These are phyloP conservation scores for Neofusicoccum parvum DNA, from an alignment of 2,329 filamentous ascomycete species.

Conservation along the genomic window DNA sequence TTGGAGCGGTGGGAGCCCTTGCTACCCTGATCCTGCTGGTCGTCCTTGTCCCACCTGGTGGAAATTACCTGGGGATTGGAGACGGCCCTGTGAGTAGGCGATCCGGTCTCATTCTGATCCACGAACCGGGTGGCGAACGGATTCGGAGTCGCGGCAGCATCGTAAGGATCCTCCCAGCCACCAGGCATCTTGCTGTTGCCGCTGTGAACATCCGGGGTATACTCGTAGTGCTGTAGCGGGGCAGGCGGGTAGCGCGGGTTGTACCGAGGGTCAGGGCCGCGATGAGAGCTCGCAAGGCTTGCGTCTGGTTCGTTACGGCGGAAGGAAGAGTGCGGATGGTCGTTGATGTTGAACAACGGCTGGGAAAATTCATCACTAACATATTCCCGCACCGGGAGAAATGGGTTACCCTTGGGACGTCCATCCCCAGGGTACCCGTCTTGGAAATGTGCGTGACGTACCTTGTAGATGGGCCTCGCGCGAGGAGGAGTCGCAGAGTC, in stretches of 20 bases:
- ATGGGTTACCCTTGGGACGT: not conserved
- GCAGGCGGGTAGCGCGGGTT: not conserved
- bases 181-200: constrained; percentile 2
- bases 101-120: too few relatives aligned
- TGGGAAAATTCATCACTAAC: not conserved
- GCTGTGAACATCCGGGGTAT: not conserved
- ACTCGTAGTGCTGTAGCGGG: not conserved
- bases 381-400: not conserved
- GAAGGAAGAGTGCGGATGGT: not conserved
- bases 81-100: too few relatives aligned
- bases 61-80: not conserved
- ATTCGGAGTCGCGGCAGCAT: not conserved
- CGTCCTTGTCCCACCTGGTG: not conserved
- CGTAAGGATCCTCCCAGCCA: not conserved
- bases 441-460: not conserved
- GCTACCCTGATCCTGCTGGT: not conserved
- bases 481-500: not conserved
- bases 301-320: not conserved
- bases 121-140: not conserved
- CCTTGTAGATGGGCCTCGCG: not conserved
- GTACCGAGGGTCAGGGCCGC: not conserved
- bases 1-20: not conserved
- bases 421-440: not conserved
- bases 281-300: not conserved
- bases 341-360: not conserved